These are phyloP conservation scores for Aspergillus uvarum DNA, from an alignment of 2,329 filamentous ascomycete species.

Conservation along the genomic window DNA sequence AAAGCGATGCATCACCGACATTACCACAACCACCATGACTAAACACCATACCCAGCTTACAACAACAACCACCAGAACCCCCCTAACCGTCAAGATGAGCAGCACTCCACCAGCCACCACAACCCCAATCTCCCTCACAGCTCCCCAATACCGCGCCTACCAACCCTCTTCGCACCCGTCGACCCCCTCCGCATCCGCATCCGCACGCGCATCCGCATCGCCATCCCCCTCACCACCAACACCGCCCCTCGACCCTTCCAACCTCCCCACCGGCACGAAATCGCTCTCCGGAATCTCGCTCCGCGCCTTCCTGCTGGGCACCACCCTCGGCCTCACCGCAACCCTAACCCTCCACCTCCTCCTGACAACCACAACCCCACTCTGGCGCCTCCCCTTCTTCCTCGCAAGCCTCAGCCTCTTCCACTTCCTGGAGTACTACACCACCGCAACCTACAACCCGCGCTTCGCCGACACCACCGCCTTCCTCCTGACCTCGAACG, in stretches of 20 bases:
- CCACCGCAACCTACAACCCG: slow-evolving; percentile 81
- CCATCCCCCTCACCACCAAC: slow-evolving; percentile 13
- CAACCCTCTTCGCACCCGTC: not conserved
- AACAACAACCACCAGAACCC: not conserved
- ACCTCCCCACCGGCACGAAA: slow-evolving; percentile 41
- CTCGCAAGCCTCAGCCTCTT: slow-evolving; percentile 67
- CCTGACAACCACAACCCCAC: slow-evolving; percentile 21
- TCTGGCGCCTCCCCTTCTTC: slow-evolving; percentile 61
- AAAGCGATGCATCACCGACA: not conserved
- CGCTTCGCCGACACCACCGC: slow-evolving; percentile 67
- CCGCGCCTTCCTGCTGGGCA: slow-evolving; percentile 46
- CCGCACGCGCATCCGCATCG: slow-evolving; percentile 19
- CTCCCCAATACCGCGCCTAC: not conserved
- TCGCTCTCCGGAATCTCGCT: slow-evolving; percentile 48
- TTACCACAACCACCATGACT: slow-evolving; percentile 6
- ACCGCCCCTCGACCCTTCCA: slow-evolving; percentile 27
- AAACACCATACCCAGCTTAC: slow-evolving; percentile 11
- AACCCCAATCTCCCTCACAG: not conserved
- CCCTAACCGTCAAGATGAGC: not conserved
- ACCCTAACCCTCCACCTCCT: slow-evolving; percentile 30
- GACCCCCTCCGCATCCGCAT: not conserved
- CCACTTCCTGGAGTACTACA: slow-evolving; percentile 96
- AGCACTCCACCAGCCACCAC: not conserved
- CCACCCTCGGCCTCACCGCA: slow-evolving; percentile 38
- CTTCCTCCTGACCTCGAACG: slow-evolving; percentile 84